Percentiles rank a stretch among this genome's conserved stretches.
These are phyloP conservation scores for Friedmanniomyces simplex DNA, from an alignment of 495 filamentous ascomycete species.

Conservation along the genomic window DNA sequence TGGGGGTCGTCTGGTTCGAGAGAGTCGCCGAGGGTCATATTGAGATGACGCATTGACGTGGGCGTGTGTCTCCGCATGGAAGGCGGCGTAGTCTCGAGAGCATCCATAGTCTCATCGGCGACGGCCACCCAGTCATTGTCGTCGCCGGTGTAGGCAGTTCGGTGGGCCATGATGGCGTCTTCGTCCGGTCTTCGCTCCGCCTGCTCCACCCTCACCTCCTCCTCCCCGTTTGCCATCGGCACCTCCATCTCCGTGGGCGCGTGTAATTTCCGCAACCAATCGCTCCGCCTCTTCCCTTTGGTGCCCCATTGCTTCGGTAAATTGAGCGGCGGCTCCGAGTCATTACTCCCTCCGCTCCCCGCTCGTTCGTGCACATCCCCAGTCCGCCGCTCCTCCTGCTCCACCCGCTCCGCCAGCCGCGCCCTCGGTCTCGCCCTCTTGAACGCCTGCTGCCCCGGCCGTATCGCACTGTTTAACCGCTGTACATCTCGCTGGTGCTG, in stretches of 20 bases:
- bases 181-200: slow-evolving; percentile 6
- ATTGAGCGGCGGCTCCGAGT: slow-evolving; percentile 42
- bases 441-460: slow-evolving; percentile 24
- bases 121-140: slow-evolving; percentile 25
- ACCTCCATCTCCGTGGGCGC: slow-evolving; percentile 18
- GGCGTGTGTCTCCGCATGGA: slow-evolving; percentile 17
- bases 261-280: slow-evolving; percentile 42
- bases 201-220: slow-evolving; percentile 21
- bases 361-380: neutral
- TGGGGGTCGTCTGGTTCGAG: slow-evolving; percentile 15
- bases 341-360: slow-evolving; percentile 28
- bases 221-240: slow-evolving; percentile 9
- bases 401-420: slow-evolving; percentile 6
- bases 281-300: slow-evolving; percentile 39
- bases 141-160: slow-evolving; percentile 21
- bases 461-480: slow-evolving; percentile 26
- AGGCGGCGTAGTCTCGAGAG: slow-evolving; percentile 37
- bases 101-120: slow-evolving; percentile 37
- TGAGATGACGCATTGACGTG: slow-evolving; percentile 14
- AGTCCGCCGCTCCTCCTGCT: neutral
- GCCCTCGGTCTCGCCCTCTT: slow-evolving; percentile 26
- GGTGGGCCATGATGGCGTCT: slow-evolving; percentile 14
- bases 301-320: slow-evolving; percentile 50
- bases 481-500: slow-evolving; percentile 27
- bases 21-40: slow-evolving; percentile 4